Conservation (phyloP, 257 asterid species). For the Solanum medicagineum region DNA sequence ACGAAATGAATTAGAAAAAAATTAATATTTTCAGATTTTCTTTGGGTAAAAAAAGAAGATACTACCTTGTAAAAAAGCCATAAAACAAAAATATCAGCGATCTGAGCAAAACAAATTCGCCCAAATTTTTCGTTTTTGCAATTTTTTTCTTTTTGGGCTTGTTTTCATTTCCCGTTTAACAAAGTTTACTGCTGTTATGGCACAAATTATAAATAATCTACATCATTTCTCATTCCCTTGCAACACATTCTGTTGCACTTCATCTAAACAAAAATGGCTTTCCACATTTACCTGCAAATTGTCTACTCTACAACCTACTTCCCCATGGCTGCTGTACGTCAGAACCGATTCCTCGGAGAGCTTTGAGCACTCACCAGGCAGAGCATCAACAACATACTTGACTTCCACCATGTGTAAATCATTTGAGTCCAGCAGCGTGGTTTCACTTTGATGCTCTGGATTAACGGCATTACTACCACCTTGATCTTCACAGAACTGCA, state of each 20-base stretch:
- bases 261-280: constrained; percentile 7
- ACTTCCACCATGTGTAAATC: not conserved
- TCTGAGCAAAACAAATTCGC: not conserved
- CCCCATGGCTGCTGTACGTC: constrained; percentile 7
- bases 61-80: not conserved
- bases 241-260: not conserved
- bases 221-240: not conserved
- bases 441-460: not conserved
- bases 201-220: not conserved
- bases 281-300: constrained; percentile 10
- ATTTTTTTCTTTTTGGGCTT: not conserved
- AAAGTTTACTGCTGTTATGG: not conserved
- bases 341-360: not conserved
- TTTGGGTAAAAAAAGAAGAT: not conserved
- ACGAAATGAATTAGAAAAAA: not conserved
- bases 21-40: not conserved
- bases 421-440: not conserved
- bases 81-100: not conserved
- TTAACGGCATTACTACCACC: not conserved
- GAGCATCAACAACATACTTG: not conserved
- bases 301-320: constrained; percentile 19
- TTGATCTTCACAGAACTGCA: constrained; percentile 5
- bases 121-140: not conserved
- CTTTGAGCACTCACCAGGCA: not conserved
- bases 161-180: not conserved